These are phyloP conservation scores for Ilyonectria mors-panacis DNA, from an alignment of 2,329 filamentous ascomycete genomes.

Conservation along the genomic window DNA sequence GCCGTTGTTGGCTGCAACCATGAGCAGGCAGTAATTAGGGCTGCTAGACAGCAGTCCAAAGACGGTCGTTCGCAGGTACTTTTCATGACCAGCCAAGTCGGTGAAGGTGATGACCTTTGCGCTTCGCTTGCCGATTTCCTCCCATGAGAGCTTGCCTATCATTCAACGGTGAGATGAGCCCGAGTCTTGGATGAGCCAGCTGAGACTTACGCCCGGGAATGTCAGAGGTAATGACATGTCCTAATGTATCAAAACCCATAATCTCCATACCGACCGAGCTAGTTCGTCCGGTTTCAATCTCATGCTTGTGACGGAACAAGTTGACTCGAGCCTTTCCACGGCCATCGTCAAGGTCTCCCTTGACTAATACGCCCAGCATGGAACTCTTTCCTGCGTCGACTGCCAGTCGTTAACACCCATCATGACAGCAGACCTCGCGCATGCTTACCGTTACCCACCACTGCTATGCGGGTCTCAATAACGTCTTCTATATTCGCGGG, in stretches of 20 bases:
- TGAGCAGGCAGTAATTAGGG: slow-evolving; percentile 96
- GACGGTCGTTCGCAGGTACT: slow-evolving; percentile 94
- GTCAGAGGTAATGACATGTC: slow-evolving; percentile 85
- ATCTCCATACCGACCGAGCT: slow-evolving; percentile 99
- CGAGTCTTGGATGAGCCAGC: no score
- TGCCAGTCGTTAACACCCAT: slow-evolving; percentile 50
- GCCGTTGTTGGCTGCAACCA: slow-evolving; percentile 99
- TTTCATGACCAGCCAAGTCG: slow-evolving; percentile 94
- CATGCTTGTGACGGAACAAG: slow-evolving; percentile 97
- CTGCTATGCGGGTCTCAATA: slow-evolving; percentile 95
- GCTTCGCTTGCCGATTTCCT: slow-evolving; percentile 95
- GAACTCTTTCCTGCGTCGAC: slow-evolving; percentile 98
- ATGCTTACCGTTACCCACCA: slow-evolving; percentile 87
- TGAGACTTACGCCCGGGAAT: slow-evolving; percentile 81
- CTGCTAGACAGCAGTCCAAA: slow-evolving; percentile 95
- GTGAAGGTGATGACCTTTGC: slow-evolving; percentile 98
- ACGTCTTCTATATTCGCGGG: slow-evolving; percentile 86
- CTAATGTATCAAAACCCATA: slow-evolving; percentile 93
- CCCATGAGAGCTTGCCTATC: slow-evolving; percentile 85
- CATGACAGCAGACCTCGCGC: not conserved
- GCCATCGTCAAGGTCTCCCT: slow-evolving; percentile 95
- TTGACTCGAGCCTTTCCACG: slow-evolving; percentile 94
- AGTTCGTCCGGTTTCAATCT: slow-evolving; percentile 94
- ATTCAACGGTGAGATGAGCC: slow-evolving; percentile 33
- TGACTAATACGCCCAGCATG: slow-evolving; percentile 94